phyloP scores from a whole-genome alignment of 208 protist species.

The Trypanosoma theileri region DNA sequence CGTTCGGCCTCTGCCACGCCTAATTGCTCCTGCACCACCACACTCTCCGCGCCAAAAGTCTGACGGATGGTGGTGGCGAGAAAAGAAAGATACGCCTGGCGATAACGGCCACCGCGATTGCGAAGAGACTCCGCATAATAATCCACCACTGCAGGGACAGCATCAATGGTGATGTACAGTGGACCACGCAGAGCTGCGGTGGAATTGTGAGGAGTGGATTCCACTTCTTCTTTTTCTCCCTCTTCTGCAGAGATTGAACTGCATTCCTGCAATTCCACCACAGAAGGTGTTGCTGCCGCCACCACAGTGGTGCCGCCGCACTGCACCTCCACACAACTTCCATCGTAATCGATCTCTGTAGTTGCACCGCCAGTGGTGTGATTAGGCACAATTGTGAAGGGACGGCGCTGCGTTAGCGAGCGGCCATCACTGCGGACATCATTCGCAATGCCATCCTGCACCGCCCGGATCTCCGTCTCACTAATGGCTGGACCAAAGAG shows the following conservation, averaged over 20 bases:
- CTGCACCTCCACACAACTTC: conserved; percentile 62
- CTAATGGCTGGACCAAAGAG: conserved; percentile 41
- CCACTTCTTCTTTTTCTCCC: too few relatives aligned
- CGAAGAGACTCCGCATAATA: conserved; percentile 57
- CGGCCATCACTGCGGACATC: conserved; percentile 78
- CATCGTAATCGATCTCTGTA: conserved; percentile 36
- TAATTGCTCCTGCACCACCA: conserved; percentile 47
- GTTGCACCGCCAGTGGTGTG: background rate
- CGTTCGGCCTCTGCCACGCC: conserved; percentile 71
- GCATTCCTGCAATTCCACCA: conserved; percentile 50
- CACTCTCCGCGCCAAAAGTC: conserved; percentile 65
- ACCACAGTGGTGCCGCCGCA: conserved; percentile 60
- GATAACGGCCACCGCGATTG: conserved; percentile 50
- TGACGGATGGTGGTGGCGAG: conserved; percentile 54
- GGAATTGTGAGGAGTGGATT: conserved; percentile 3
- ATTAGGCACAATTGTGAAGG: conserved; percentile 33
- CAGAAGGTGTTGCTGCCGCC: conserved; percentile 54
- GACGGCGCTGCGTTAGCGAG: conserved; percentile 75
- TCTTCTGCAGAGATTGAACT: too few relatives aligned
- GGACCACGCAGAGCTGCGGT: conserved; percentile 32
- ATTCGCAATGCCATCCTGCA: conserved; percentile 70
- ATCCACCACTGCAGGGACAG: conserved; percentile 62
- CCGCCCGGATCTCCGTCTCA: conserved; percentile 58
- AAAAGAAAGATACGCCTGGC: conserved; percentile 57
- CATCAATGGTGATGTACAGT: conserved; percentile 73